These are phyloP conservation scores for Monosporozyma aquatica DNA, from an alignment of 805 yeast species.

Conservation along the genomic window DNA sequence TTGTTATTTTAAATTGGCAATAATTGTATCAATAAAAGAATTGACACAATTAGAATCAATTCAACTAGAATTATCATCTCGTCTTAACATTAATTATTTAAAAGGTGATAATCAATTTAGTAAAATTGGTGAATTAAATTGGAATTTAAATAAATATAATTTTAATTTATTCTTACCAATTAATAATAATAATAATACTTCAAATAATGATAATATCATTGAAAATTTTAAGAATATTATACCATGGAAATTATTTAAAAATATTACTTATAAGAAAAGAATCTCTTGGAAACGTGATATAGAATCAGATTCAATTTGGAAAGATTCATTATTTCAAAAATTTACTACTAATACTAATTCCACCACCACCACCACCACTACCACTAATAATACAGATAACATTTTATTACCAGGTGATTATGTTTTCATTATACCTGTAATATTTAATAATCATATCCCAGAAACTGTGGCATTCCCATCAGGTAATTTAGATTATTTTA, in stretches of 20 bases:
- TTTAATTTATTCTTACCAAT: constrained; percentile 39
- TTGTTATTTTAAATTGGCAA: constrained; percentile 15
- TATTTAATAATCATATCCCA: constrained; percentile 54
- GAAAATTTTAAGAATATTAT: constrained; percentile 16
- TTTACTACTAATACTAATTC: constrained; percentile 1
- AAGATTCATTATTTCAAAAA: constrained; percentile 6
- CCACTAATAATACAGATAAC: not conserved
- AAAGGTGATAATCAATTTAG: constrained; percentile 37
- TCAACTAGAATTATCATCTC: constrained; percentile 40
- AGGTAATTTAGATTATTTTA: constrained; percentile 23
- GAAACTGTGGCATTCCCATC: constrained; percentile 32
- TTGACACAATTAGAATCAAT: constrained; percentile 1
- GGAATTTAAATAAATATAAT: constrained; percentile 37
- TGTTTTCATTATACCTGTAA: constrained; percentile 54
- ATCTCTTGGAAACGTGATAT: constrained; percentile 6
- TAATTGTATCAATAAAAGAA: constrained; percentile 5
- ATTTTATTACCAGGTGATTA: constrained; percentile 55
- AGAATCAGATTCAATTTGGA: not conserved
- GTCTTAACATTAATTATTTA: constrained; percentile 40
- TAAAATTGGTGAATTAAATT: constrained; percentile 38
- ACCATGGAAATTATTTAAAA: constrained; percentile 17
- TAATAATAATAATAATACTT: no score
- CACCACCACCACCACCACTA: no score
- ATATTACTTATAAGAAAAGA: constrained; percentile 8
- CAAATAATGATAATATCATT: no score